Percentiles rank a stretch among this genome's conserved stretches.
Evolutionary conservation across 169 alveolate genomes (phyloP).

Genomic region (Eimeria praecox): DNA sequence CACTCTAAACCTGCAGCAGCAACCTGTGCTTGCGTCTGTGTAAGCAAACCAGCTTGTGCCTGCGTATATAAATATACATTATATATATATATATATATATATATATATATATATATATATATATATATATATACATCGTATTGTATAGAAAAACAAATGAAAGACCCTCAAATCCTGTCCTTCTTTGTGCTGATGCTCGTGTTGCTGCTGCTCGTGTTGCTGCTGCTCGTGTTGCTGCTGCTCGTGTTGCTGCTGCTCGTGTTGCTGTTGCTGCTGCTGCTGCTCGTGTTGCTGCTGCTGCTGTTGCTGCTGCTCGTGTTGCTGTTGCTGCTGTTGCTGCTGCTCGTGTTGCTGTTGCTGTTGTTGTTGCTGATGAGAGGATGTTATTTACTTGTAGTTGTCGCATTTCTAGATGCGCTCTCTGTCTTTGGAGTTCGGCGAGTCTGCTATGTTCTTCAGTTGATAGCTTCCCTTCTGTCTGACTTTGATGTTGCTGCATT

Average conservation of each 20-base stretch:
- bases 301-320: background rate
- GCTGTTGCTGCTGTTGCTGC: background rate
- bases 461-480: constrained; percentile 1
- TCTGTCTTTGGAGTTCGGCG: constrained; percentile 64
- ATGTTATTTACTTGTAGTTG: constrained; percentile 70
- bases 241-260: too few species aligned
- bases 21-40: constrained; percentile 62
- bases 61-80: too few species aligned
- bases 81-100: too few species aligned
- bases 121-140: too few species aligned
- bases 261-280: background rate
- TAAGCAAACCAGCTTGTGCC: constrained; percentile 76
- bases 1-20: constrained; percentile 82
- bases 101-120: too few species aligned
- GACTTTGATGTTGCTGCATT: background rate
- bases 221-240: background rate
- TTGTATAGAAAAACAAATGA: background rate
- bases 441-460: constrained; percentile 63
- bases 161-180: background rate
- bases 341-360: background rate
- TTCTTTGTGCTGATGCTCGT: too few species aligned
- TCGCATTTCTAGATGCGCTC: constrained; percentile 72
- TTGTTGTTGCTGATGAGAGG: background rate
- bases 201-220: too few species aligned
- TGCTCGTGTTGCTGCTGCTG: background rate